Base-by-base conservation (phyloP, 2,329 filamentous ascomycete species). In the Thelonectria rubi region DNA sequence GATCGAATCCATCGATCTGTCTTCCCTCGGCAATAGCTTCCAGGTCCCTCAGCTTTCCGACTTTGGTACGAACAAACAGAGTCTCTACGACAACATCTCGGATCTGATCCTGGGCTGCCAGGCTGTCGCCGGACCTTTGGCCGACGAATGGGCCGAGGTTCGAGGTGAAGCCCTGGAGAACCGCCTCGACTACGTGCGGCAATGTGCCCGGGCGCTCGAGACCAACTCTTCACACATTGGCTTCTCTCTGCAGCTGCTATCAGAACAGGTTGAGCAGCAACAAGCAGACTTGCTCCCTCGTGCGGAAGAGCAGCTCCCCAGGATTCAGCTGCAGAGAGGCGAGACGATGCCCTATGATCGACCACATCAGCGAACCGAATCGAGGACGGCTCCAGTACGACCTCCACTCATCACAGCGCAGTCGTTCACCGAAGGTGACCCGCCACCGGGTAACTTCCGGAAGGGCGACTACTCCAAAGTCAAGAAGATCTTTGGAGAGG, bases 111-210 rank as follows among this genome's bases (percentile, higher is more conserved):
- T 97, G 51, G 88, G 90, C 60, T 97, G 94, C 72, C 95, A 99
- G 77, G 88, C 91, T 21, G 91, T 98, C n/a, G 92, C 93, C 6
- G 92, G 92, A 9, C 95, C 95, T 6, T 78, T 99, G 45, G 92
- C 91, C 9, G 95, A 99, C 74, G 95, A 99, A 78, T 99, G 95
- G 95, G 88, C 94, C 4, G 93, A 97, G 74, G 83, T 94, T n/a
- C 88, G 93, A 45, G 93, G 93, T 2, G 93, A 97, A 74, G 91
- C 94, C 8, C 82, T 99, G 30, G 94, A 97, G 73, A 92, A 92
- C 67, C 88, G 95, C 20, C 78, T 98, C 24, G 91, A 91, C 65
- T 90, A 91, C 65, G 93, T 97, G 60, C 87, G 91, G 54, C 84
- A 88, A 60, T 91, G 92, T 63, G 88, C 90, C 10, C 87, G 91